phyloP scores from a whole-genome alignment of 768 basidiomycete species.

The Kwoniella mangroviensis region DNA sequence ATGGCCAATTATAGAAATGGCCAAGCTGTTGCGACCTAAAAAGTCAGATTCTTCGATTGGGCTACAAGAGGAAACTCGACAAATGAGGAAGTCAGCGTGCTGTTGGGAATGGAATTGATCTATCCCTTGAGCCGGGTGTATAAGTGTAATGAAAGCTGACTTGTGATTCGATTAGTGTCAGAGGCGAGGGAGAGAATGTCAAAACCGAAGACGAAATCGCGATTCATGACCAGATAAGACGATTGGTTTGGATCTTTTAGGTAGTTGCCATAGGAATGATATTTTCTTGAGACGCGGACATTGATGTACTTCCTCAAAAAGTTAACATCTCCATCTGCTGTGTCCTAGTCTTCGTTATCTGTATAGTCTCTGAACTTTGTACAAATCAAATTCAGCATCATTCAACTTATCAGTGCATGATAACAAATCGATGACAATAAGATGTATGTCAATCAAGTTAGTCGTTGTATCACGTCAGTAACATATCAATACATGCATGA shows the following conservation, averaged over 20 bases:
- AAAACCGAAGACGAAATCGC: neutral
- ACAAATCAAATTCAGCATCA: no score
- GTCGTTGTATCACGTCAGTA: neutral
- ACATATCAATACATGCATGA: neutral
- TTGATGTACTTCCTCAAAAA: neutral
- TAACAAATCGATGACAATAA: neutral
- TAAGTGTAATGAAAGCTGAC: neutral
- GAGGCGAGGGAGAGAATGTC: slow-evolving; percentile 6
- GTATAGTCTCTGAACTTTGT: neutral
- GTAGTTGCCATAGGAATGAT: neutral
- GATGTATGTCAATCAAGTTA: neutral
- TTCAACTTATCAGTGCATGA: neutral
- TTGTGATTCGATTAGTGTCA: neutral
- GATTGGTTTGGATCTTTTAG: slow-evolving; percentile 1
- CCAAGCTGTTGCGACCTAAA: slow-evolving; percentile 4
- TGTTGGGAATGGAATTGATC: no score
- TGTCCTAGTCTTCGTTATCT: neutral
- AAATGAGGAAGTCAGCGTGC: slow-evolving; percentile 16
- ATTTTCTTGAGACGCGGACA: neutral
- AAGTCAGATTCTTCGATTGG: slow-evolving; percentile 8
- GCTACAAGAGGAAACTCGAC: neutral
- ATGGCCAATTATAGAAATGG: slow-evolving; percentile 16
- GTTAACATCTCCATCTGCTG: neutral
- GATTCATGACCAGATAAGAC: neutral
- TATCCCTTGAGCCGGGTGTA: no score